Evolutionary conservation across 1,284 basidiomycete species (phyloP), one percentile per base, ranked within the genome.

Genomic region (Agroathelia rolfsii): DNA sequence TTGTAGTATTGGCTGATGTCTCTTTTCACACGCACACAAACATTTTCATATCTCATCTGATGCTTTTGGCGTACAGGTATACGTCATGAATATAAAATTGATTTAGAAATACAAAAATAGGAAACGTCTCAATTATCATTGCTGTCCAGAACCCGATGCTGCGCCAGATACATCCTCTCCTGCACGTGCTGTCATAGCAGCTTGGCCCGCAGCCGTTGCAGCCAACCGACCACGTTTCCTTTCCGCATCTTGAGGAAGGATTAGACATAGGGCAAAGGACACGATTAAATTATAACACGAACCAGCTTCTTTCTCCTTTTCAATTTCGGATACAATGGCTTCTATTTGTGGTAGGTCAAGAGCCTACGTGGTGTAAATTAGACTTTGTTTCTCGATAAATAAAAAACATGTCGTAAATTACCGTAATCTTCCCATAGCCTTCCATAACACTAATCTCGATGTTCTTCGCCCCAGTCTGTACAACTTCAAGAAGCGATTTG

Each of bases 401-500:
- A 23, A 5, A 28, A 24, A 40, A 32, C 9, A 29, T 29, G 32
- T 1, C 6, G 12, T 14, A 12, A 64, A 82, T 49, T 48, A 93
- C 90, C 34, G 86, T 85, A 35, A 93, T 75, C 56, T 89, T 84
- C 39, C 86, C 86, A 53, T 88, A 94, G 39, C 79, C 76, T 56
- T 94, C 89, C 87, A 96, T 93, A 30, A 96, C 85, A 44, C 84
- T 92, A 45, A 97, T 88, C 55, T 97, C 92, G 44, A 97, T 96
- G 58, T 97, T 99, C 71, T 98, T 98, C 3, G 95, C 95, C 15
- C 95, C 95, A 1, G 95, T 97, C 62, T 98, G 95, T 2, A 99
- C 95, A 17, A 99, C 94, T 55, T 99, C 95, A 16, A 99, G 67
- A 49, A 99, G 62, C 53, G 85, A 89, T 68, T 97, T 98, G 48